Evolutionary conservation across 352 stramenopile genomes (phyloP), one percentile per base, ranked within the genome.

Genomic region (Thalassiosira hispida): DNA sequence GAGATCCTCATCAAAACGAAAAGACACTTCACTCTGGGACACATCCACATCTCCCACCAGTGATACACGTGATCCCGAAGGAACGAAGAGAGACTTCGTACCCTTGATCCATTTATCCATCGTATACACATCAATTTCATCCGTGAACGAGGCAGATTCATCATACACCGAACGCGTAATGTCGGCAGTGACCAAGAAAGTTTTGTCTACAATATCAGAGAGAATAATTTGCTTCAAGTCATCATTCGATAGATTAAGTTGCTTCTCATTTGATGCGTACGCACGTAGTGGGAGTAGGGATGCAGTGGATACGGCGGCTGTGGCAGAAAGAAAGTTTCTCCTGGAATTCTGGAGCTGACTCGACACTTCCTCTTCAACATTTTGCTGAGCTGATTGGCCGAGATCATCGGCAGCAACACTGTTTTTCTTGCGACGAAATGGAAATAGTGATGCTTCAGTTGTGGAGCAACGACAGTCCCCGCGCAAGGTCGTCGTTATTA

Each of bases 41-140:
- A 88, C 84, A 73, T 86, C 73, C 1, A 92, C 73, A 72, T 90
- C 76, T 55, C 80, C 74, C n/a, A 92, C 79, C 0, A 93, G 61
- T 27, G 59, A 60, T 5, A 94, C 79, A 23, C 77, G 44, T 1
- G 81, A 93, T 38, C 81, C 78, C 22, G 79, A 73, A 38, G 65
- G 47, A 20, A 92, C 84, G 79, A 95, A 95, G 5, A 95, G 67
- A 64, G 81, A 80, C 63, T 89, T 75, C 7, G 90, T 95, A 5
- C 90, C 90, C 20, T 82, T 82, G 14, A 95, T 90, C 85, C 87
- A 95, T 63, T 93, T 83, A 40, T 92, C 81, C 60, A 95, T 67
- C 44, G 69, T 72, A 62, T 95, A 95, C 0, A 84, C 89, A 79
- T 95, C 90, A 65, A 95, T 94, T 79, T 95, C 90, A 74, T 95